Percentiles rank a stretch among this genome's conserved stretches.
These are phyloP conservation scores for Candida maltosa DNA, from an alignment of 805 yeast genomes.

Conservation along the genomic window DNA sequence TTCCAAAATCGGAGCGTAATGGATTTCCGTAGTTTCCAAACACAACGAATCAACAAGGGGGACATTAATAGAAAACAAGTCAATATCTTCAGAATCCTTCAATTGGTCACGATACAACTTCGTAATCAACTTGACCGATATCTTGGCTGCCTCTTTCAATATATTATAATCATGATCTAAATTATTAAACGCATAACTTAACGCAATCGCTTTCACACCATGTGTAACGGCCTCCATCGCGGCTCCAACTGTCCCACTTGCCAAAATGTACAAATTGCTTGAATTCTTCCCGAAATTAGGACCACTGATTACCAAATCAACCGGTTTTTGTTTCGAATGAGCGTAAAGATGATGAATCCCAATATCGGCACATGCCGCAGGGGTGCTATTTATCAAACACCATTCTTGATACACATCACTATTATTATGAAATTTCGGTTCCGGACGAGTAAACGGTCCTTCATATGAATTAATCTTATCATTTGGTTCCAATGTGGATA, in stretches of 20 bases:
- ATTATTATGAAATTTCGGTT: constrained; percentile 25
- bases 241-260: constrained; percentile 96
- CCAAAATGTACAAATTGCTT: constrained; percentile 79
- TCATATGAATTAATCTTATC: constrained; percentile 39
- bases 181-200: constrained; percentile 78
- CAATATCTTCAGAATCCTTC: constrained; percentile 40
- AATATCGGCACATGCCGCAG: constrained; percentile 92
- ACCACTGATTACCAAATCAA: constrained; percentile 88
- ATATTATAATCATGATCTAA: constrained; percentile 46
- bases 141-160: constrained; percentile 61
- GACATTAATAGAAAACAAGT: constrained; percentile 78
- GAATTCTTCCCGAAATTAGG: constrained; percentile 96
- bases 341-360: constrained; percentile 70
- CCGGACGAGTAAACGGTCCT: constrained; percentile 67
- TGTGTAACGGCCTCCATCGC: constrained; percentile 88
- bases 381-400: constrained; percentile 88
- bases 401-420: constrained; percentile 67
- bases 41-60: constrained; percentile 63
- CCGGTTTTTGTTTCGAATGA: constrained; percentile 46
- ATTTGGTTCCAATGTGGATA: constrained; percentile 35
- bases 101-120: constrained; percentile 48
- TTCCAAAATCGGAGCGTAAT: constrained; percentile 74
- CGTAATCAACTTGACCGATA: constrained; percentile 61
- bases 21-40: constrained; percentile 55
- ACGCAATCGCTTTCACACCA: constrained; percentile 69